Base-by-base conservation (phyloP, 2,329 filamentous ascomycete species). In the Aureobasidium leucospermi region DNA sequence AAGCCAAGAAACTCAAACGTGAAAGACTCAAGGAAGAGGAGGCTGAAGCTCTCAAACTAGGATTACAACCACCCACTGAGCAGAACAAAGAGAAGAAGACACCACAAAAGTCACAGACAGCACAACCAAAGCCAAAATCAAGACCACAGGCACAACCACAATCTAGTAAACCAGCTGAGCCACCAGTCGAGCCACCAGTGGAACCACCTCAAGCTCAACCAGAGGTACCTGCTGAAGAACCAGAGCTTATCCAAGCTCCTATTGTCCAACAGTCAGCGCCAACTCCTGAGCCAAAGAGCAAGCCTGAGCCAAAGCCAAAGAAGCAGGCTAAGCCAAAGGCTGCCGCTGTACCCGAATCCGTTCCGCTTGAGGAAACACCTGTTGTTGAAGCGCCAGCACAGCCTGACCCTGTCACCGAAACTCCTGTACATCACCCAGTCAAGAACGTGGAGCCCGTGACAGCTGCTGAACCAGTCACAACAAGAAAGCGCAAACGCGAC, bases 1-100 rank as follows among this genome's bases (percentile, higher is more conserved):
- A 89, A 66, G 85, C 88, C 2, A 90, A 89, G 73, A 89, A 88
- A 69, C 74, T 87, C 10, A 89, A 89, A 73, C 78, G 84, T 58
- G 85, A 89, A 70, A 81, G 76, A 73, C 58, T 52, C 31, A 52
- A 52, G 58, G 38, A 29, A 8, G 58, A 52, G 10, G 58, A 59
- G 31, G 46, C 34, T n/a, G 23, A 23, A 23, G 36, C 36, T n/a
- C 11, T 23, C 3, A 36, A 23, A 41, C n/a, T 43, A 23, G 39
- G 16, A 2, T 34, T 47, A 19, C 53, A 58, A 32, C 34, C 53
- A 38, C 42, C 36, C 4, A 10, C 34, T 15, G 43, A 58, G 23
- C 29, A 38, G 32, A 52, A 45, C 57, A 51, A 59, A 38, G 31
- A 59, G 28, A 43, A 47, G 34, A 52, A 55, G 16, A 10, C 47